These are phyloP conservation scores for Dryas integrifolia DNA, from an alignment of 331 rosid genomes.

Conservation along the genomic window DNA sequence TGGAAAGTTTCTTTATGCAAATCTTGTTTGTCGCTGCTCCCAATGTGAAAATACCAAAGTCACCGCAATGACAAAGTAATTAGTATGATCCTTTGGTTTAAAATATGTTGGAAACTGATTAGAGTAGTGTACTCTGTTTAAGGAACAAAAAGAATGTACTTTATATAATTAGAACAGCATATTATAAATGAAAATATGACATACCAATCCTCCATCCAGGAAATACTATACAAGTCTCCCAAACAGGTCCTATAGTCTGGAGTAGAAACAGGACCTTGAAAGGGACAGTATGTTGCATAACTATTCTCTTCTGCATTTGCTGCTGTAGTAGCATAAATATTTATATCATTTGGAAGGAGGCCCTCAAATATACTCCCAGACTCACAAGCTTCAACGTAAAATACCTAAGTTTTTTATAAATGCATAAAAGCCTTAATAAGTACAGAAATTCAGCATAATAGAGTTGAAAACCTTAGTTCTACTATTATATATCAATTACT, in stretches of 20 bases:
- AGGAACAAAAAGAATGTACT: neutral
- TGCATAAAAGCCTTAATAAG: neutral
- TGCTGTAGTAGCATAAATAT: conserved; percentile 58
- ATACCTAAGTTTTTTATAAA: conserved; percentile 26
- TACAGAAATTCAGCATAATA: neutral
- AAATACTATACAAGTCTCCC: conserved; percentile 64
- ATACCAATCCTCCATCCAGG: conserved; percentile 46
- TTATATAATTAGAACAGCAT: neutral
- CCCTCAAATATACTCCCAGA: conserved; percentile 78
- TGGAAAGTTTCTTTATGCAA: conserved; percentile 41
- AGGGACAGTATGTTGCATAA: conserved; percentile 50
- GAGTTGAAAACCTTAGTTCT: neutral
- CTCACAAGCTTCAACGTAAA: conserved; percentile 78
- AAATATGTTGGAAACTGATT: neutral
- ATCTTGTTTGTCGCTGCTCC: conserved; percentile 46
- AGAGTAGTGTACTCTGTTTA: neutral
- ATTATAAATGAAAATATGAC: neutral
- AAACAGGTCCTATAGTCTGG: conserved; percentile 40
- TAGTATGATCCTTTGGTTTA: neutral
- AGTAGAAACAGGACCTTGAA: neutral
- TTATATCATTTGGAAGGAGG: conserved; percentile 47
- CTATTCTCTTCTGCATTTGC: conserved; percentile 52
- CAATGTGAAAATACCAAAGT: conserved; percentile 1
- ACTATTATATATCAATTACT: neutral
- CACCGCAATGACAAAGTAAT: neutral